Evolutionary conservation across 805 yeast genomes (phyloP), one percentile per base, ranked within the genome.

Genomic region (Kuraishia hungarica): DNA sequence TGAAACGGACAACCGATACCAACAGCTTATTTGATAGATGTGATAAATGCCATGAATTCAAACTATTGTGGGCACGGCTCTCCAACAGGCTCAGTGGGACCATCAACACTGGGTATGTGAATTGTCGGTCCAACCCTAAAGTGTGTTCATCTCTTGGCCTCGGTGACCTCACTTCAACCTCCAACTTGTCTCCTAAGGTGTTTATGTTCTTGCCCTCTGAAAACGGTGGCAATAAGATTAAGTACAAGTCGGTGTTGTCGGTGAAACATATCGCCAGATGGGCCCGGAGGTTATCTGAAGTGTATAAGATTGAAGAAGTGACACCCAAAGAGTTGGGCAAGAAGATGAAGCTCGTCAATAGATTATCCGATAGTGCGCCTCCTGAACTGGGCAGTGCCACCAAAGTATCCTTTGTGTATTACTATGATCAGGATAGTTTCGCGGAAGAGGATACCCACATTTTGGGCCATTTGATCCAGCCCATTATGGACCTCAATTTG

Each of bases 361-460:
- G 26, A 1, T 54, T 62, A 1, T 59, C 54, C 1, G 53, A 48
- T 21, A 49, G 51, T n/a, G 63, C 65, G 19, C 49, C 56, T 15
- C 47, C 62, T 22, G 71, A 64, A 47, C 65, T 75, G 11, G 62
- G 62, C 11, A 58, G 56, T 26, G 70, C 67, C 28, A 70, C 84
- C 62, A 66, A 74, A 46, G 69, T 84, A 2, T 74, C 83, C 0
- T 79, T 85, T 58, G 75, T 86, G 3, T 84, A 78, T 59, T 69
- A 74, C 51, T 80, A 76, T 62, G 84, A 83, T 56, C 67, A 68
- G n/a, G 74, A 76, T 20, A 71, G 81, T 0, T 70, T 71, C 4
- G 73, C 82, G 1, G 74, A 73, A 1, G 94, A 88, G 64, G 94
- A 88, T 67, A 78, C 76, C 59, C 78, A 78, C 28, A 67, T 86